phyloP scores from a whole-genome alignment of 2,329 filamentous ascomycete genomes.

The Fusarium algeriense region DNA sequence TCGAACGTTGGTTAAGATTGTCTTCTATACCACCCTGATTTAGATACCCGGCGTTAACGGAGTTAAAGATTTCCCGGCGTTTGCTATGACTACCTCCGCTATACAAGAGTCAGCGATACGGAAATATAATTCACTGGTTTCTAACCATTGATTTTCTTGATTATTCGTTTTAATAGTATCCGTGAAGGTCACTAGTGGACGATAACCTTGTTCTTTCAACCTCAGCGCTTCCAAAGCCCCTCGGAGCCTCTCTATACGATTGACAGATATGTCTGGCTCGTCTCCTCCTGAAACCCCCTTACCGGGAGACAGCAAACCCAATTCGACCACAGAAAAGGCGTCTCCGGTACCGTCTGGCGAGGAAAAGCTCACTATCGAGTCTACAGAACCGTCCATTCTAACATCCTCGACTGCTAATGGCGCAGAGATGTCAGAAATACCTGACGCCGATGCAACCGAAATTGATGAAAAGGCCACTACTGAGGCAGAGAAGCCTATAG shows the following conservation, averaged over 20 bases:
- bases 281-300: rapidly evolving
- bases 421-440: rapidly evolving
- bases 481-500: rapidly evolving
- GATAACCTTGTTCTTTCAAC: too few relatives aligned
- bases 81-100: not conserved
- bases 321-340: rapidly evolving
- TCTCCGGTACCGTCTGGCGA: not conserved
- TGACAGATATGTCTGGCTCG: too few relatives aligned
- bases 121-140: rapidly evolving
- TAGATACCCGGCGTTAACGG: not conserved
- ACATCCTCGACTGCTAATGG: not conserved
- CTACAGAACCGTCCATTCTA: not conserved
- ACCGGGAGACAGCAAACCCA: rapidly evolving
- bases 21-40: not conserved
- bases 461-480: rapidly evolving
- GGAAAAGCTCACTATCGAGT: not conserved
- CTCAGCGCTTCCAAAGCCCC: too few relatives aligned
- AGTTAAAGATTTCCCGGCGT: not conserved
- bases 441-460: rapidly evolving
- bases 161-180: too few relatives aligned
- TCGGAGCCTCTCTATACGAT: too few relatives aligned
- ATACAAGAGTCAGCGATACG: rapidly evolving
- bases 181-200: too few relatives aligned
- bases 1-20: not conserved
- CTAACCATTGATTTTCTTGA: not conserved